These are phyloP conservation scores for Colletotrichum tropicale DNA, from an alignment of 2,329 filamentous ascomycete species.

Conservation along the genomic window DNA sequence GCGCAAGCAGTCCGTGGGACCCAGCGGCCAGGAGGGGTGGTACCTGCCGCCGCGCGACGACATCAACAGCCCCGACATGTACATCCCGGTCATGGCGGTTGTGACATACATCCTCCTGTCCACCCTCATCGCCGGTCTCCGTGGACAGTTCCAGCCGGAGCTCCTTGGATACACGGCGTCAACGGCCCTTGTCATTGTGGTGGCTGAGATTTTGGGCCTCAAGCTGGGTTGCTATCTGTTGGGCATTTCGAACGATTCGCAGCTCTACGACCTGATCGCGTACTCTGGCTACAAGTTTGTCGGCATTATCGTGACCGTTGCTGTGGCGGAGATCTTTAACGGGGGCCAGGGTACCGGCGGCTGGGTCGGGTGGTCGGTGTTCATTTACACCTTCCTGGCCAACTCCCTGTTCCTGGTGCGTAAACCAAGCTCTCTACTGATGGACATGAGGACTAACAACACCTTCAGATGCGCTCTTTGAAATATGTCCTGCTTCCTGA, in stretches of 20 bases:
- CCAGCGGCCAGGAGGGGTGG: slow-evolving; percentile 72
- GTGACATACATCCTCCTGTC: slow-evolving; percentile 97
- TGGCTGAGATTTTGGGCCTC: slow-evolving; percentile 86
- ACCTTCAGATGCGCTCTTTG: slow-evolving; percentile 79
- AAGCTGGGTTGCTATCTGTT: slow-evolving; percentile 94
- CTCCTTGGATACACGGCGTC: slow-evolving; percentile 89
- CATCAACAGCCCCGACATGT: slow-evolving; percentile 98
- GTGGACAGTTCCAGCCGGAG: slow-evolving; percentile 92
- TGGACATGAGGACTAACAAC: slow-evolving; percentile 17
- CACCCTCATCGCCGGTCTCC: slow-evolving; percentile 85
- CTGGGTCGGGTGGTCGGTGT: slow-evolving; percentile 88
- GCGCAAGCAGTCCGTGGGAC: slow-evolving; percentile 79
- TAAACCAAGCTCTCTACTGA: slow-evolving; percentile 14
- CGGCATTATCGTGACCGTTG: slow-evolving; percentile 89
- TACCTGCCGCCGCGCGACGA: slow-evolving; percentile 95
- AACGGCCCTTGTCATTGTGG: slow-evolving; percentile 80
- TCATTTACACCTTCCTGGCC: slow-evolving; percentile 89
- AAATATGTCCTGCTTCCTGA: slow-evolving; percentile 96
- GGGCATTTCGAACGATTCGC: slow-evolving; percentile 91
- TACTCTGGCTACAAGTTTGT: slow-evolving; percentile 99
- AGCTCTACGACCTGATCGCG: slow-evolving; percentile 90
- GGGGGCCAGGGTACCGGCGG: slow-evolving; percentile 82
- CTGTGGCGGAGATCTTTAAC: slow-evolving; percentile 78
- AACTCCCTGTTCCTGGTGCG: slow-evolving; percentile 94
- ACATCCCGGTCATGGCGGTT: slow-evolving; percentile 97